Conservation (phyloP, 768 basidiomycete genomes). For the Leccinum sublutescens region DNA sequence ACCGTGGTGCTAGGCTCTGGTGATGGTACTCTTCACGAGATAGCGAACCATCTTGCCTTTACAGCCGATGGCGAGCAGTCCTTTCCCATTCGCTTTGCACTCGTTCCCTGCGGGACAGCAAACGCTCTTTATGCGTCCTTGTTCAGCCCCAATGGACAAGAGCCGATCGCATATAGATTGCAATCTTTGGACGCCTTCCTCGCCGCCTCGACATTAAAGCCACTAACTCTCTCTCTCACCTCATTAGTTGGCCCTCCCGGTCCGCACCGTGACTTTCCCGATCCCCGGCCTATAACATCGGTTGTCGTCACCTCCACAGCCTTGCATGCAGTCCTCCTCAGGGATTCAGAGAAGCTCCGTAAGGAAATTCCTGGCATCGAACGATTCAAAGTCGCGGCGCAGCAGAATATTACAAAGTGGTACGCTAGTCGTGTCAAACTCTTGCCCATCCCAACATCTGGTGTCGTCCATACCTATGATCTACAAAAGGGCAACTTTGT, state of each 20-base stretch:
- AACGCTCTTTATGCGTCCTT: constrained; percentile 86
- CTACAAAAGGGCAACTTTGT: constrained; percentile 48
- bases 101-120: constrained; percentile 83
- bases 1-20: constrained; percentile 73
- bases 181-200: constrained; percentile 57
- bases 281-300: constrained; percentile 43
- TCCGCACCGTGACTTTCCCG: constrained; percentile 11
- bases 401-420: constrained; percentile 71
- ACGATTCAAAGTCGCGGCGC: constrained; percentile 84
- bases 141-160: constrained; percentile 49
- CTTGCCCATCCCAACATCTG: constrained; percentile 40
- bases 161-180: constrained; percentile 43
- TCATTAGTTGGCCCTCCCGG: constrained; percentile 38
- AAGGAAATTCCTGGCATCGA: constrained; percentile 70
- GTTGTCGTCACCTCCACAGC: constrained; percentile 84
- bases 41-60: constrained; percentile 58
- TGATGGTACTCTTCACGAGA: constrained; percentile 91
- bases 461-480: constrained; percentile 61
- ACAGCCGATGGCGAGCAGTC: constrained; percentile 13
- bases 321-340: constrained; percentile 82
- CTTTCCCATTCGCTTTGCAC: constrained; percentile 42
- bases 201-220: constrained; percentile 33
- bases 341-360: constrained; percentile 77
- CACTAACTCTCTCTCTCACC: constrained; percentile 56
- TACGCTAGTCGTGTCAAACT: constrained; percentile 61